Base-by-base conservation (phyloP, 345 rosid genomes). In the Corchorus capsularis region DNA sequence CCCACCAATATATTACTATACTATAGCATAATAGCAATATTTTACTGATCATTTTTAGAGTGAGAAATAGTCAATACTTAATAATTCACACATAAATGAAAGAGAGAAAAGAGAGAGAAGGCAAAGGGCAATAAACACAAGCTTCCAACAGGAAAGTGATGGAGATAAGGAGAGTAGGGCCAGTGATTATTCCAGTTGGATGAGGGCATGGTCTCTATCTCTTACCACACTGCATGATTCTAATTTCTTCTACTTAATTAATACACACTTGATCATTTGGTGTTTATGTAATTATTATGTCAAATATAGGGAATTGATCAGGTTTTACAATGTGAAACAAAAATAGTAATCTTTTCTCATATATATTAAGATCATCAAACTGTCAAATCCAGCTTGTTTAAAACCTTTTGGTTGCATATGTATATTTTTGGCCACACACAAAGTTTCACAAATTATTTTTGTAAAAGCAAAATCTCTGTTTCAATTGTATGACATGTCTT, bases 41-140 rank as follows among this genome's bases (percentile, higher is more conserved):
- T 27, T 27, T 27, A 27, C 27, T 27, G 27, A 27, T 27, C 43
- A 3, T 39, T 4, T 39, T 3, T 35, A 5, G 67, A 63, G 5
- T 32, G 20, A 63, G 17, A 63, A 35, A 15, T 15, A 4, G 43
- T 13, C 0, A 16, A 27, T 27, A 63, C 10, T 13, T 5, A 15
- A 27, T 5, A 15, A 27, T 27, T 61, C 37, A 61, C 41, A 0
- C n/a, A 14, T 3, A 32, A 61, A 22, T 61, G 17, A 3, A 13
- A 66, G 8, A 6, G 43, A 41, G 43, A 56, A 3, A 35, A 32
- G 50, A 11, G n/a, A 55, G 13, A 68, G 49, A 0, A 4, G 71
- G 65, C 8, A 7, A 55, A 46, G 46, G 14, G 82, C 75, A 78
- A 56, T 65, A 17, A 67, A 65, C 59, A 64, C 70, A 55, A 55